phyloP scores from a whole-genome alignment of 345 rosid genomes.

The Arabidopsis suecica region DNA sequence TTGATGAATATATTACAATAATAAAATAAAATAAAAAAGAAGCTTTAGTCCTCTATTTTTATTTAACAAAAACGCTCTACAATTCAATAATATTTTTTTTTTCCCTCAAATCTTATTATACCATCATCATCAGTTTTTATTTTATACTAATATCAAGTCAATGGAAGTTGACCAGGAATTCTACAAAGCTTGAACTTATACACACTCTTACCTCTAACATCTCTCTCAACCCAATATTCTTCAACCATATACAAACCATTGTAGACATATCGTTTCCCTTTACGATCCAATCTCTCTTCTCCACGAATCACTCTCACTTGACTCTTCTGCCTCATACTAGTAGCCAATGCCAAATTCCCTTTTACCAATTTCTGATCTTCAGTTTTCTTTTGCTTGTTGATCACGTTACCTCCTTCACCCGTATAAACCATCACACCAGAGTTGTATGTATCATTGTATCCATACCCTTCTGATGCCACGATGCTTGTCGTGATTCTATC shows the following conservation, averaged over 20 bases:
- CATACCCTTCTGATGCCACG: constrained; percentile 78
- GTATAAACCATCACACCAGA: constrained; percentile 70
- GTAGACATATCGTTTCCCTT: constrained; percentile 60
- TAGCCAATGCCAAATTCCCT: constrained; percentile 80
- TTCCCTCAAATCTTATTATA: too few relatives aligned
- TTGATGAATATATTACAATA: too few relatives aligned
- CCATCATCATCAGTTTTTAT: too few relatives aligned
- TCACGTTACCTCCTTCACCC: constrained; percentile 84
- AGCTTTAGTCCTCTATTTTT: too few relatives aligned
- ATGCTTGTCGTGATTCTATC: constrained; percentile 64
- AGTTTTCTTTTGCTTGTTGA: constrained; percentile 57
- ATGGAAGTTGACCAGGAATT: constrained; percentile 33
- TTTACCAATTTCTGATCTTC: constrained; percentile 76
- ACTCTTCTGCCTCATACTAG: constrained; percentile 49
- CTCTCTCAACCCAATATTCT: constrained; percentile 56
- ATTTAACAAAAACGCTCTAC: too few relatives aligned
- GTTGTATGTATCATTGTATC: constrained; percentile 55
- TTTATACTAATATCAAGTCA: not conserved
- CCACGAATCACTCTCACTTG: constrained; percentile 87
- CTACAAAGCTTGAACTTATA: constrained; percentile 69
- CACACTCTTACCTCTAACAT: constrained; percentile 69
- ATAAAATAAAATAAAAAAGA: too few relatives aligned
- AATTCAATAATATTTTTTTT: too few relatives aligned
- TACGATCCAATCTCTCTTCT: constrained; percentile 40
- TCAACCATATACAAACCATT: constrained; percentile 83